Base-by-base conservation (phyloP, 2,329 filamentous ascomycete genomes). In the Clathrospora elynae region DNA sequence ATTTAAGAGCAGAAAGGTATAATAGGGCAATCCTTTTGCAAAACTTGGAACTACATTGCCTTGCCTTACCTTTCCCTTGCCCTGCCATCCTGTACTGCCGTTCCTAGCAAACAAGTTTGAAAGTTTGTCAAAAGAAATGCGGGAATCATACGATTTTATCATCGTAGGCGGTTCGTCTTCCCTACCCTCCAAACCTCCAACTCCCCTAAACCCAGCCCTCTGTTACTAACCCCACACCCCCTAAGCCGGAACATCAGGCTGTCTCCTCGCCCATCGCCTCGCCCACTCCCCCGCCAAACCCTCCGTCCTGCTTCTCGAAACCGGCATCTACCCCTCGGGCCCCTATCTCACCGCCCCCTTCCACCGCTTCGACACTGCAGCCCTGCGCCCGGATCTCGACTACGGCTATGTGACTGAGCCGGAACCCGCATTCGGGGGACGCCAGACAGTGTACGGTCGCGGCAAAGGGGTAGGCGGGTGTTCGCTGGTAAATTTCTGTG, bases 181-280 rank as follows among this genome's bases (percentile, higher is more conserved):
- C 12, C 18, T 4, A 6, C 26, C 11, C 30, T 28, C 22, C 4
- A 2, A 14, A 20, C 6, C 7, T 26, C 3, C 31, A n/a, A 22
- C 9, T 9, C 12, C 4, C 10, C 5, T 16, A 9, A 5, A 19
- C n/a, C 14, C 14, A 13, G n/a, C n/a, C 7, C 7, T 7, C 19
- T n/a, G 7, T 14, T 12, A 19, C 16, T 48, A 23, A 30, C 24
- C 2, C 5, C 3, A 11, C 12, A 10, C 3, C 11, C 6, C 8
- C 7, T 10, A 44, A 82, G 81, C 74, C 47, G 83, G 83, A n/a
- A 79, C 83, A 2, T 75, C 83, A 6, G 84, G 84, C 6, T 77
- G 77, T 34, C 70, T 78, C 1, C 59, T 85, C 10, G 83, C 83
- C 0, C 67, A 76, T 1, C 68, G 72, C 1, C 75, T 86, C 3